Evolutionary conservation across 768 basidiomycete species (phyloP).

Genomic region (Infundibulicybe gibba): DNA sequence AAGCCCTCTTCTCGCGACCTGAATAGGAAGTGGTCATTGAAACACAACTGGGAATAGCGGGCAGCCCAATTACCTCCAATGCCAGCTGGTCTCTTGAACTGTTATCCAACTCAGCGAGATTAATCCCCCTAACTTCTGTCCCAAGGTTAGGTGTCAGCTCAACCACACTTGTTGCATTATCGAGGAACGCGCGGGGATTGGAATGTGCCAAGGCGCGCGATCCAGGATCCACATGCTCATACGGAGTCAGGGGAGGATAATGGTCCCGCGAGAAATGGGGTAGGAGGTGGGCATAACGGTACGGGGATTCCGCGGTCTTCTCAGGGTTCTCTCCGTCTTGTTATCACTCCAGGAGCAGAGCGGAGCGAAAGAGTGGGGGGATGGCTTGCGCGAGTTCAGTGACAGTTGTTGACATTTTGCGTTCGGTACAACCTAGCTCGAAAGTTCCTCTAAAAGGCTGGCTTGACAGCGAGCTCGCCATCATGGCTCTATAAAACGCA

Average conservation of each 20-base stretch:
- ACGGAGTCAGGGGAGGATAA: slow-evolving; percentile 68
- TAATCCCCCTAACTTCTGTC: slow-evolving; percentile 68
- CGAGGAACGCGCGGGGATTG: slow-evolving; percentile 68
- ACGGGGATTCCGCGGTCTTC: slow-evolving; percentile 25
- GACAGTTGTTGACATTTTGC: slow-evolving; percentile 15
- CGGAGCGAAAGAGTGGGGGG: slow-evolving; percentile 16
- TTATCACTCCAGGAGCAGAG: slow-evolving; percentile 14
- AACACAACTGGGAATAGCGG: background rate
- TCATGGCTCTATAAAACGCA: slow-evolving; percentile 26
- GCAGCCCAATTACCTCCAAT: slow-evolving; percentile 44
- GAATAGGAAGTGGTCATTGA: slow-evolving; percentile 1
- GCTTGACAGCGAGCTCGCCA: slow-evolving; percentile 19
- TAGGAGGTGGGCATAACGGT: slow-evolving; percentile 68
- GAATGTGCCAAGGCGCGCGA: slow-evolving; percentile 60
- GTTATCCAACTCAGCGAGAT: slow-evolving; percentile 55
- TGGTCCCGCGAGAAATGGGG: slow-evolving; percentile 58
- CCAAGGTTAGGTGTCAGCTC: slow-evolving; percentile 76
- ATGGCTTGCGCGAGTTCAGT: slow-evolving; percentile 10
- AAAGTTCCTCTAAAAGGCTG: slow-evolving; percentile 4
- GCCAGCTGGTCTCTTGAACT: slow-evolving; percentile 69
- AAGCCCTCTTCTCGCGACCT: slow-evolving; percentile 70
- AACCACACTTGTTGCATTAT: slow-evolving; percentile 49
- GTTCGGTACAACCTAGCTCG: background rate
- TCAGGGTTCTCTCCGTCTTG: slow-evolving; percentile 12
- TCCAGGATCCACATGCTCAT: slow-evolving; percentile 77